Conservation (phyloP, 345 rosid genomes). For the Psidium guajava region DNA sequence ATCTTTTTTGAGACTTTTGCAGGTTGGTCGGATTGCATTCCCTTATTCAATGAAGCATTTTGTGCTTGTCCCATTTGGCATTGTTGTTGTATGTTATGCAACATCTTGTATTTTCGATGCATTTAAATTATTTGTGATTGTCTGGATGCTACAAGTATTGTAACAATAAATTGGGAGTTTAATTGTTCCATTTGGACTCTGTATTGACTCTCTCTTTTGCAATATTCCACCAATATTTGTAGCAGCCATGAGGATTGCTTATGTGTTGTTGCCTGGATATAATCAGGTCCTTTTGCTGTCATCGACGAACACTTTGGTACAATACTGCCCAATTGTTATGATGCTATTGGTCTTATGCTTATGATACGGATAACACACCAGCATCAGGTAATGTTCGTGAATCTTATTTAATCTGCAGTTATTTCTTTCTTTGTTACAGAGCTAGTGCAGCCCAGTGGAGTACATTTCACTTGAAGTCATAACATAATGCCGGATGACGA, state of each 20-base stretch:
- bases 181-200: neutral
- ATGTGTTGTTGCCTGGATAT: neutral
- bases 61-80: neutral
- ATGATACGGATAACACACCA: slow-evolving; percentile 95
- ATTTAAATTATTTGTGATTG: neutral
- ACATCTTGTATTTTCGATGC: neutral
- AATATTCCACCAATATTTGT: neutral
- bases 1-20: slow-evolving; percentile 85
- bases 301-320: slow-evolving; percentile 87
- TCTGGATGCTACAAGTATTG: neutral
- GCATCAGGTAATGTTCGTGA: slow-evolving; percentile 58
- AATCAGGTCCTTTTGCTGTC: slow-evolving; percentile 92
- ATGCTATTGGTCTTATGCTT: slow-evolving; percentile 96
- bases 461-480: neutral
- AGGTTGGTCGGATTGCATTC: slow-evolving; percentile 28
- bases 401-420: neutral
- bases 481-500: neutral
- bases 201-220: neutral
- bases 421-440: neutral
- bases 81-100: neutral
- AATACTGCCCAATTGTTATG: slow-evolving; percentile 77
- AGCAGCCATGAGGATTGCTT: neutral
- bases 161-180: neutral
- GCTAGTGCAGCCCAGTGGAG: neutral
- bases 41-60: neutral